A percentile compares a stretch with the other conserved stretches of the same genome.
These are phyloP conservation scores for Hippophae gyantsensis DNA, from an alignment of 306 rosid species.

Conservation along the genomic window DNA sequence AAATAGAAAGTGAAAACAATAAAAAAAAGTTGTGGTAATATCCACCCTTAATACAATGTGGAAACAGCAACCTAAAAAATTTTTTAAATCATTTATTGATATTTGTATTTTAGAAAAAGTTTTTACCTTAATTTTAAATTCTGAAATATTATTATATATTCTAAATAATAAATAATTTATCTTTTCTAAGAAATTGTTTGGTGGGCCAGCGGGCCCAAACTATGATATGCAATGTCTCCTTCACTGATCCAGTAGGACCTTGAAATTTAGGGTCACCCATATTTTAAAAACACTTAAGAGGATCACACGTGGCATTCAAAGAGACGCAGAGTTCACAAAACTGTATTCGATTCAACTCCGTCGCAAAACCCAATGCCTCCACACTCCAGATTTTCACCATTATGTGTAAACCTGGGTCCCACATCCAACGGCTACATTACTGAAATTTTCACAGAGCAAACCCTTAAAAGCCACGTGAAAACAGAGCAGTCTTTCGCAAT, in stretches of 20 bases:
- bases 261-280: conserved; percentile 4
- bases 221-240: not conserved
- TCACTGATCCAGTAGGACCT: conserved; percentile 18
- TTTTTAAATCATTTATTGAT: too few relatives aligned
- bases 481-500: conserved; percentile 11
- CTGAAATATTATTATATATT: too few relatives aligned
- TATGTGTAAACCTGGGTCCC: conserved; percentile 28
- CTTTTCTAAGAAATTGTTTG: too few relatives aligned
- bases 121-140: too few relatives aligned
- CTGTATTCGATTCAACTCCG: not conserved
- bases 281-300: not conserved
- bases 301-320: conserved; percentile 31
- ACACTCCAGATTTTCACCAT: conserved; percentile 10
- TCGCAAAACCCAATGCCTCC: conserved; percentile 9
- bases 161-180: too few relatives aligned
- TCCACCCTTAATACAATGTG: too few relatives aligned
- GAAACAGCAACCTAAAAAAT: too few relatives aligned
- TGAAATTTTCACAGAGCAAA: not conserved
- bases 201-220: conserved; percentile 19
- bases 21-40: too few relatives aligned
- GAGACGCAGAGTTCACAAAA: not conserved
- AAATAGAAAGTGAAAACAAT: too few relatives aligned
- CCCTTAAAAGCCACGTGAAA: conserved; percentile 18
- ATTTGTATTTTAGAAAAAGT: too few relatives aligned
- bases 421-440: conserved; percentile 50